phyloP scores from a whole-genome alignment of 2,329 filamentous ascomycete species.

The Chrysoporthe austroafricana region DNA sequence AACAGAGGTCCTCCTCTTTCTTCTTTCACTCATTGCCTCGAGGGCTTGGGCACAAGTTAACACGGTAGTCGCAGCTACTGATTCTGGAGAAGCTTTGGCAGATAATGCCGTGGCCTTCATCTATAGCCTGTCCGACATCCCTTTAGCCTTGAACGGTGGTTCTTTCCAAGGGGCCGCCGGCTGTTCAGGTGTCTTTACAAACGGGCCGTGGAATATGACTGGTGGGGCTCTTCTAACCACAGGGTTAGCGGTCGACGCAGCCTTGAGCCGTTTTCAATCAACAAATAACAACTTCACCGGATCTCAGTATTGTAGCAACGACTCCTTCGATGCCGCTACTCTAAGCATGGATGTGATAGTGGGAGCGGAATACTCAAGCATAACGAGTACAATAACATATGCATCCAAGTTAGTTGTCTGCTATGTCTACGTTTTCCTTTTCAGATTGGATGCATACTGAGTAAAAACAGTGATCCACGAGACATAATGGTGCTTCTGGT shows the following conservation, averaged over 20 bases:
- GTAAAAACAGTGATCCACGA: neutral
- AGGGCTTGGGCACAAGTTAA: neutral
- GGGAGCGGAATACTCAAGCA: neutral
- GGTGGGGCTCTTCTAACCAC: neutral
- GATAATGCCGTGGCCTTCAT: neutral
- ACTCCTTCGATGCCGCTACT: neutral
- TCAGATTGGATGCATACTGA: neutral
- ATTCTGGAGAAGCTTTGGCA: neutral
- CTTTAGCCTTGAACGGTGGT: neutral
- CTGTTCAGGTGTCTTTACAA: neutral
- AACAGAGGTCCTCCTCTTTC: too few relatives aligned
- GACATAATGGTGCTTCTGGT: neutral
- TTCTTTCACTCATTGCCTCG: neutral
- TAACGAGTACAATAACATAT: neutral
- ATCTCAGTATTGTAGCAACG: neutral
- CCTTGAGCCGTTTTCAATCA: neutral
- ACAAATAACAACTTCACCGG: slow-evolving; percentile 3
- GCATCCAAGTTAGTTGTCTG: neutral
- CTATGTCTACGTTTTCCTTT: neutral
- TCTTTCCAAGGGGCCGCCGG: neutral
- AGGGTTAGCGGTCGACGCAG: neutral
- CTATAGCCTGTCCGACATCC: neutral
- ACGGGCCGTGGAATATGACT: neutral
- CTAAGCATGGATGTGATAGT: neutral
- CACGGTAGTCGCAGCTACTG: neutral